Evolutionary conservation across 306 rosid species (phyloP).

Genomic region (Lablab purpureus): DNA sequence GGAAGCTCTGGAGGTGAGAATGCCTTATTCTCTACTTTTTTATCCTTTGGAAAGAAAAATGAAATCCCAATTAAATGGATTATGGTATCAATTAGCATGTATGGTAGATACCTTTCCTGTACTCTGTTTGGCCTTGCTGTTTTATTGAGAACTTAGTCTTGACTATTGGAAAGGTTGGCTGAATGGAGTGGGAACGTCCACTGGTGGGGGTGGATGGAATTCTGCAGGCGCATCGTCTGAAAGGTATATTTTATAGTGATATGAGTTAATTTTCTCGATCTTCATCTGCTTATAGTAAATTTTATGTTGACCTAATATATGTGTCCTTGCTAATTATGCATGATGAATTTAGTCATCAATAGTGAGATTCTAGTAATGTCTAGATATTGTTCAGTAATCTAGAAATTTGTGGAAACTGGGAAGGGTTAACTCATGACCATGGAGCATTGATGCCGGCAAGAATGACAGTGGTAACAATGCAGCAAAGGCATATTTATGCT

Average conservation of each 20-base stretch:
- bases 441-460: neutral
- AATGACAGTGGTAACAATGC: neutral
- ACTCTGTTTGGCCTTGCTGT: slow-evolving; percentile 28
- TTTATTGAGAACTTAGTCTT: slow-evolving; percentile 43
- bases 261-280: slow-evolving; percentile 17
- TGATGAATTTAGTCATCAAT: neutral
- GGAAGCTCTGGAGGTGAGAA: slow-evolving; percentile 75
- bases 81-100: slow-evolving; percentile 7
- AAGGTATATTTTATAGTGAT: slow-evolving; percentile 57
- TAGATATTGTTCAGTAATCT: slow-evolving; percentile 19
- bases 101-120: slow-evolving; percentile 13
- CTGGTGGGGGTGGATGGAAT: slow-evolving; percentile 68
- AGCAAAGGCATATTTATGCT: neutral
- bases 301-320: slow-evolving; percentile 1
- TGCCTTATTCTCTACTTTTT: slow-evolving; percentile 38
- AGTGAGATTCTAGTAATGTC: slow-evolving; percentile 10
- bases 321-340: slow-evolving; percentile 16
- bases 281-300: slow-evolving; percentile 2
- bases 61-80: neutral
- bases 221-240: slow-evolving; percentile 41
- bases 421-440: neutral
- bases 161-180: slow-evolving; percentile 70
- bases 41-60: neutral
- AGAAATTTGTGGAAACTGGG: neutral
- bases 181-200: slow-evolving; percentile 70